Conservation (phyloP, 768 basidiomycete species). For the Pleurotus platypus region DNA sequence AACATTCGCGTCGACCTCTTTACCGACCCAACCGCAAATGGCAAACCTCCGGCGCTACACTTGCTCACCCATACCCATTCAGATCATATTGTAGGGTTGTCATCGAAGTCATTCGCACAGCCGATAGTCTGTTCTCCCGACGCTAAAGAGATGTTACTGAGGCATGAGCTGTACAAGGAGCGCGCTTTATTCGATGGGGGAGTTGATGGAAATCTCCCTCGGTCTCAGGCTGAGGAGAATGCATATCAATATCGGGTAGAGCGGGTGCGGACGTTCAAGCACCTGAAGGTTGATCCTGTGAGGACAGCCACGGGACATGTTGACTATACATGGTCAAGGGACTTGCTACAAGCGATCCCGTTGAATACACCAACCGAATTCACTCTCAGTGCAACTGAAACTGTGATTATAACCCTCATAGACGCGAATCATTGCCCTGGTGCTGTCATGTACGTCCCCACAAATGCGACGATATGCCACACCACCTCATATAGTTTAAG, state of each 20-base stretch:
- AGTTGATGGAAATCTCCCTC: not conserved
- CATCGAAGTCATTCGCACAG: conserved; percentile 69
- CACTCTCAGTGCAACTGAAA: conserved; percentile 51
- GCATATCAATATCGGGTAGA: conserved; percentile 48
- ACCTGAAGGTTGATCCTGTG: conserved; percentile 58
- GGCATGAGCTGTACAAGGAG: conserved; percentile 69
- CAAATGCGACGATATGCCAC: not conserved
- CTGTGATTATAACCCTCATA: conserved; percentile 72
- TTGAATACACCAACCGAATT: conserved; percentile 62
- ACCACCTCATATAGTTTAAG: conserved; percentile 31
- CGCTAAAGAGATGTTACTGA: conserved; percentile 82
- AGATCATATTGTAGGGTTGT: conserved; percentile 79
- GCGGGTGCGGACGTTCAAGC: conserved; percentile 57
- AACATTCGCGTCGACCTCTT: conserved; percentile 88
- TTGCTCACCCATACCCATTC: conserved; percentile 90
- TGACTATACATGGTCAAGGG: conserved; percentile 53
- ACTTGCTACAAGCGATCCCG: conserved; percentile 62
- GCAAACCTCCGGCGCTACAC: conserved; percentile 48
- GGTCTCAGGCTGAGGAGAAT: conserved; percentile 16
- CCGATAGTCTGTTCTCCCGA: conserved; percentile 76
- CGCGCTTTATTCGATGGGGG: conserved; percentile 37
- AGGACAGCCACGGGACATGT: conserved; percentile 41
- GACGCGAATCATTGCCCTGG: conserved; percentile 97
- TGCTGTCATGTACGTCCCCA: conserved; percentile 71
- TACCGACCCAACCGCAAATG: conserved; percentile 30